Percentiles rank a stretch among this genome's conserved stretches.
These are phyloP conservation scores for Verticillium alfalfae DNA, from an alignment of 2,329 filamentous ascomycete species.

Conservation along the genomic window DNA sequence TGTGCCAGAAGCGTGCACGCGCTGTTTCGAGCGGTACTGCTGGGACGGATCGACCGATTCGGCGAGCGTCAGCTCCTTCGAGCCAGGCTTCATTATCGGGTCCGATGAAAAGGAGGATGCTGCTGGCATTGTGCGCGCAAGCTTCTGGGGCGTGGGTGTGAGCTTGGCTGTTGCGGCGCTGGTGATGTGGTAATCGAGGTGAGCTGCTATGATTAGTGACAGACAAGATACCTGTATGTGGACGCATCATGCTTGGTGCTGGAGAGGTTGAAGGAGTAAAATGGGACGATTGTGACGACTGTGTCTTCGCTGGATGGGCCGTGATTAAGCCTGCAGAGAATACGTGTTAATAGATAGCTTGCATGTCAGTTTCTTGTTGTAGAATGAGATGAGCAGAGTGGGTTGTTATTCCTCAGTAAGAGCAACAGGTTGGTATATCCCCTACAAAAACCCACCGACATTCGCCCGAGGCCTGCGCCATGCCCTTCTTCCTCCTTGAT, in stretches of 20 bases:
- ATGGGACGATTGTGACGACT: background rate
- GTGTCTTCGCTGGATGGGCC: background rate
- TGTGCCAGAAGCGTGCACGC: constrained; percentile 65
- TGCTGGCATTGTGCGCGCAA: background rate
- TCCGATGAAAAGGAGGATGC: constrained; percentile 7
- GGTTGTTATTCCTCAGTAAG: background rate
- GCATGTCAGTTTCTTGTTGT: background rate
- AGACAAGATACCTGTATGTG: background rate
- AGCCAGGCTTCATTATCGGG: constrained; percentile 22
- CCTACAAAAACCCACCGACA: background rate
- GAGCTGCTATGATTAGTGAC: background rate
- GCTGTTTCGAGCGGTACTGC: constrained; percentile 81
- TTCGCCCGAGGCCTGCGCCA: background rate
- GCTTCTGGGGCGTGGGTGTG: constrained; percentile 3
- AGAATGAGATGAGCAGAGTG: background rate
- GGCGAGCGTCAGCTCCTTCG: constrained; percentile 15
- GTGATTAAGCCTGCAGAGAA: background rate
- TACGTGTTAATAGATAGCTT: background rate
- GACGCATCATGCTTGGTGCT: background rate
- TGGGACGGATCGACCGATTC: constrained; percentile 71
- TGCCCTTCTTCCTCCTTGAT: background rate
- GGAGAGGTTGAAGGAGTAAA: background rate
- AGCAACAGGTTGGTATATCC: background rate
- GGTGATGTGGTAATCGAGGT: background rate
- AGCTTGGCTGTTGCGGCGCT: background rate